phyloP scores from a whole-genome alignment of 306 rosid species.

The Gastrolobium villosum region DNA sequence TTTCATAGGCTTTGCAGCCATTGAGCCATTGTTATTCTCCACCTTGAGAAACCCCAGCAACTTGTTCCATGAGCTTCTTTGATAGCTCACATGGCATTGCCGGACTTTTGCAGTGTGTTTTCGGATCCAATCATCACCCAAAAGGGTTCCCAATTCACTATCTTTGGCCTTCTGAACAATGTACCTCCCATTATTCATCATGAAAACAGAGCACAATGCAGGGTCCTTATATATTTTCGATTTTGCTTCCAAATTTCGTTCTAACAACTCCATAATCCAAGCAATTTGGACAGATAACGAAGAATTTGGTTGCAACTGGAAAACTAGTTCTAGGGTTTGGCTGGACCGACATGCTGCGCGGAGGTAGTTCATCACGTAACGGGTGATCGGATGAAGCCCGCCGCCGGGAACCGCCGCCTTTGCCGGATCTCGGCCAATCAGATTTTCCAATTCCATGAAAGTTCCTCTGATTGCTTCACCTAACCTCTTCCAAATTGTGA shows the following conservation, averaged over 20 bases:
- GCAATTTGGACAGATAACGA: slow-evolving; percentile 66
- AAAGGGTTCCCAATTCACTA: slow-evolving; percentile 60
- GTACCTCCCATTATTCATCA: slow-evolving; percentile 77
- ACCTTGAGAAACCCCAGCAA: slow-evolving; percentile 59
- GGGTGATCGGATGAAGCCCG: slow-evolving; percentile 78
- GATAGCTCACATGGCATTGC: slow-evolving; percentile 59
- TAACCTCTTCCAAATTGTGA: slow-evolving; percentile 74
- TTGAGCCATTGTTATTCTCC: slow-evolving; percentile 50
- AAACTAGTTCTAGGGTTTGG: slow-evolving; percentile 69
- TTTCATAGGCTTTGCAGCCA: slow-evolving; percentile 60
- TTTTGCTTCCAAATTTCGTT: slow-evolving; percentile 71
- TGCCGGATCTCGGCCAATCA: slow-evolving; percentile 72
- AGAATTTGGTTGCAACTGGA: slow-evolving; percentile 47
- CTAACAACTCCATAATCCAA: slow-evolving; percentile 78
- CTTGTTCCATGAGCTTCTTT: slow-evolving; percentile 72
- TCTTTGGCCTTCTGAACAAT: slow-evolving; percentile 64
- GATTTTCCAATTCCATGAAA: slow-evolving; percentile 73
- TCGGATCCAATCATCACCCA: slow-evolving; percentile 73
- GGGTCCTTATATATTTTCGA: slow-evolving; percentile 72
- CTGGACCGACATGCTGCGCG: slow-evolving; percentile 69
- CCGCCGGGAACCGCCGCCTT: slow-evolving; percentile 73
- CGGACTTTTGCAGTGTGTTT: slow-evolving; percentile 59
- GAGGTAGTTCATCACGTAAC: slow-evolving; percentile 80
- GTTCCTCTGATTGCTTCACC: slow-evolving; percentile 77
- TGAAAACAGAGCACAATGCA: slow-evolving; percentile 68